These are phyloP conservation scores for Pezicula neosporulosa DNA, from an alignment of 2,329 filamentous ascomycete genomes.

Conservation along the genomic window DNA sequence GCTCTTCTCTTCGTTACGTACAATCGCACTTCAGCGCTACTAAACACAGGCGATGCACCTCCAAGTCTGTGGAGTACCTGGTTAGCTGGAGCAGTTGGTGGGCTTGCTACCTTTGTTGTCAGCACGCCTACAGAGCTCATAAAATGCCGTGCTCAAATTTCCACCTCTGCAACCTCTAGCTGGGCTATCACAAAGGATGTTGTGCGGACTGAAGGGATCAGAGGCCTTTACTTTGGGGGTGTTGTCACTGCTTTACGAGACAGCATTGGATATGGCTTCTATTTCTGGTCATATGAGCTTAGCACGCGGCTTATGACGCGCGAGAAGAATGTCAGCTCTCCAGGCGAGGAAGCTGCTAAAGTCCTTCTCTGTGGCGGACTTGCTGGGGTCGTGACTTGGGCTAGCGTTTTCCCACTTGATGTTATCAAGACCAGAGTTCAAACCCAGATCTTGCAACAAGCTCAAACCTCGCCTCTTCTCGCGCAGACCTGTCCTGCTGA, in stretches of 20 bases:
- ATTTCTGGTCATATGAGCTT: slow-evolving; percentile 91
- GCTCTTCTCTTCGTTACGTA: slow-evolving; percentile 88
- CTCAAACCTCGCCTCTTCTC: slow-evolving; percentile 29
- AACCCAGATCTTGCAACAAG: slow-evolving; percentile 49
- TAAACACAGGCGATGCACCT: slow-evolving; percentile 41
- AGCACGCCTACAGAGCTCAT: slow-evolving; percentile 87
- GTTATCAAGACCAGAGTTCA: slow-evolving; percentile 93
- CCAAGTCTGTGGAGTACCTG: slow-evolving; percentile 65
- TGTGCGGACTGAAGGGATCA: slow-evolving; percentile 53
- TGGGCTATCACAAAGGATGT: slow-evolving; percentile 61
- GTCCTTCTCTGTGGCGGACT: slow-evolving; percentile 81
- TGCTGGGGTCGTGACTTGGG: slow-evolving; percentile 86
- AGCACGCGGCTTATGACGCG: slow-evolving; percentile 55
- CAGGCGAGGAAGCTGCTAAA: slow-evolving; percentile 52
- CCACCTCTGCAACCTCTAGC: slow-evolving; percentile 25
- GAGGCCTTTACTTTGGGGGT: slow-evolving; percentile 79
- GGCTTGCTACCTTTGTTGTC: slow-evolving; percentile 80
- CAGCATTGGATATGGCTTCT: slow-evolving; percentile 93
- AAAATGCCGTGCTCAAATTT: slow-evolving; percentile 84
- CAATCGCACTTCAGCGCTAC: slow-evolving; percentile 70
- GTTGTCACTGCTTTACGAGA: slow-evolving; percentile 78
- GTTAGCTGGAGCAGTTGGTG: slow-evolving; percentile 76
- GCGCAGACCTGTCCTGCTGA: slow-evolving; percentile 14
- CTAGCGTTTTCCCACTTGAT: slow-evolving; percentile 85
- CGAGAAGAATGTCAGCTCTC: slow-evolving; percentile 17